Conservation (phyloP, 2,329 filamentous ascomycete species). For the Diplocarpon mali region DNA sequence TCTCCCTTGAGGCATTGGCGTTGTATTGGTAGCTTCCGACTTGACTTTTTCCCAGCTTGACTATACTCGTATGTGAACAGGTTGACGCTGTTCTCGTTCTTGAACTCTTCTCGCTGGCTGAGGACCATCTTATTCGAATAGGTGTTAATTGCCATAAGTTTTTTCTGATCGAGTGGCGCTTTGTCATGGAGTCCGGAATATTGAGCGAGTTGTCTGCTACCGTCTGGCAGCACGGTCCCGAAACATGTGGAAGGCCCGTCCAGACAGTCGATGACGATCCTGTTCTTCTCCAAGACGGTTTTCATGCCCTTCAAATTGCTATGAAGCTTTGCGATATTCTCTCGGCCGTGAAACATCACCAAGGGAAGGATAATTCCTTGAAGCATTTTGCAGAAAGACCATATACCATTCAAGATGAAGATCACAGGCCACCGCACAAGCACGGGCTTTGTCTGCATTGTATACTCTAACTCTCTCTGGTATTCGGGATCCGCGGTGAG, state of each 20-base stretch:
- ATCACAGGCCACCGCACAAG: conserved; percentile 27
- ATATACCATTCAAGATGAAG: conserved; percentile 32
- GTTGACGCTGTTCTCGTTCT: conserved; percentile 30
- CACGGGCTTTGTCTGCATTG: not conserved
- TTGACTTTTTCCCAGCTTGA: conserved; percentile 21
- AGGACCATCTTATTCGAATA: conserved; percentile 38
- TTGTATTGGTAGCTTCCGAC: conserved; percentile 30
- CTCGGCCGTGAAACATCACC: conserved; percentile 2
- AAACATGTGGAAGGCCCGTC: conserved; percentile 40
- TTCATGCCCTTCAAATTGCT: conserved; percentile 1
- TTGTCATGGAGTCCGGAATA: conserved; percentile 21
- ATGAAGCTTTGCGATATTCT: not conserved
- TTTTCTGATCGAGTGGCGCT: conserved; percentile 33
- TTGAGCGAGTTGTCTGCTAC: not conserved
- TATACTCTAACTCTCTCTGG: conserved; percentile 33
- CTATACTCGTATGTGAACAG: conserved; percentile 39
- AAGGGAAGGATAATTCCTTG: not conserved
- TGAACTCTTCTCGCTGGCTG: conserved; percentile 18
- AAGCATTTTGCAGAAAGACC: conserved; percentile 31
- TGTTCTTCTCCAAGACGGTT: not conserved
- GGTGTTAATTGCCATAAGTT: conserved; percentile 34
- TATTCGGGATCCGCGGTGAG: conserved; percentile 34
- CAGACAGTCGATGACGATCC: conserved; percentile 25
- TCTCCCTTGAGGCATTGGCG: conserved; percentile 37
- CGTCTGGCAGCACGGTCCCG: conserved; percentile 9